Evolutionary conservation across 2,329 filamentous ascomycete genomes (phyloP).

Genomic region (Capronia epimyces): DNA sequence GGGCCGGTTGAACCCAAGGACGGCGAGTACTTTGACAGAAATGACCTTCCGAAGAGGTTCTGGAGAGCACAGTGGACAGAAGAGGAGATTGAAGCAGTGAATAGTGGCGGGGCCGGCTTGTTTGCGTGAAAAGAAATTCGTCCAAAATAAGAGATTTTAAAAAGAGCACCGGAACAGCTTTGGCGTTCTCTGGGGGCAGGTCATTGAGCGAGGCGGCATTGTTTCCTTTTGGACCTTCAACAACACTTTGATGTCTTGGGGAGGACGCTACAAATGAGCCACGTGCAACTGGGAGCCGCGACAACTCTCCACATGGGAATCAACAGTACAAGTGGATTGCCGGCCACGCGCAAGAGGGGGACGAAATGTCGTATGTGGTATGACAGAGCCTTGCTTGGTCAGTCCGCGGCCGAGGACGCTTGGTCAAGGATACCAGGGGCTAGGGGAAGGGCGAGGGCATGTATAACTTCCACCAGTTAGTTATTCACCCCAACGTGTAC

Average conservation of each 20-base stretch:
- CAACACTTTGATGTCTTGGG: no score
- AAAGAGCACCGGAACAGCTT: not conserved
- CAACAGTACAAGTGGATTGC: no score
- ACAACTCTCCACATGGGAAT: no score
- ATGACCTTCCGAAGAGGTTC: conserved; percentile 81
- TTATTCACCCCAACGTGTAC: not conserved
- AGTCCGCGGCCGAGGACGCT: no score
- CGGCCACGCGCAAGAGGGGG: no score
- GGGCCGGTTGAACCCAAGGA: conserved; percentile 65
- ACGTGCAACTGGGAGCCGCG: no score
- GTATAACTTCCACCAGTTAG: not conserved
- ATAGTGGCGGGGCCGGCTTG: conserved; percentile 79
- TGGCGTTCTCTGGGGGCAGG: not conserved
- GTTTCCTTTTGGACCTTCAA: no score
- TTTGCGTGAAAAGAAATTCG: conserved; percentile 40
- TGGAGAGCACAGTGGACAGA: conserved; percentile 65
- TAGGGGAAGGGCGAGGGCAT: no score
- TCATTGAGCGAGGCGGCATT: not conserved
- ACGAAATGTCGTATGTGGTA: no score
- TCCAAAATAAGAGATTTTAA: not conserved
- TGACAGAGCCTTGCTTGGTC: no score
- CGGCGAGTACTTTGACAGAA: conserved; percentile 82
- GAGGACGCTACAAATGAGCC: no score
- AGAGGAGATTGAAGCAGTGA: conserved; percentile 90
- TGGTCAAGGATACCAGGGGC: no score